Evolutionary conservation across 2,329 filamentous ascomycete species (phyloP), one percentile per base, ranked within the genome.

Genomic region (Knufia petricola): DNA sequence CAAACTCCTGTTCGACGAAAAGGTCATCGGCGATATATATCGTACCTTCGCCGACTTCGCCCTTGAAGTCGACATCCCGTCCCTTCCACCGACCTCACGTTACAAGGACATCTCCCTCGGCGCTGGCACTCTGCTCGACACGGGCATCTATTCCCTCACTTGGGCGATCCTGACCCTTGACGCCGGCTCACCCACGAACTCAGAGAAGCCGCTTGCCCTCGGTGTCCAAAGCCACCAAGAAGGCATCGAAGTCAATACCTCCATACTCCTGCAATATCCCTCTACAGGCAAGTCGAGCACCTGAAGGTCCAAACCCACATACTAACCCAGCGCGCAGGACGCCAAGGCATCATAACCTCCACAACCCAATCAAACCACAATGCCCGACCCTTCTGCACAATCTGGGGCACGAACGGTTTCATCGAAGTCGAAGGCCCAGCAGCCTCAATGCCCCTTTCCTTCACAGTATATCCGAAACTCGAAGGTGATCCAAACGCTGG

Each of bases 151-250:
- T 70, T 79, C 85, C 36, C 69, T 95, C 53, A 94, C 87, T 24
- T 95, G 87, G 88, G 77, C 92, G 43, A 94, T 94, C 75, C 87
- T 94, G 68, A 84, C 82, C 21, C 76, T 94, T 24, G 94, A 94
- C 68, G 84, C 51, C 32, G 47, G 89, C 60, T 75, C 81, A 2
- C 74, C 64, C 19, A 64, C 69, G 4, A 64, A 77, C 48, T 85
- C 87, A 56, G 77, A 86, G 64, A 63, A 75, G 1, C 88, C 88
- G 3, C 74, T 71, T 34, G 80, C 90, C 3, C 69, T 79, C 6
- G 76, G 81, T 1, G 78, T 84, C 45, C 54, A 61, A 58, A 56
- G 39, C 15, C 58, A 58, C 30, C 40, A 52, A 12, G 46, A 60
- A 21, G 60, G 57, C 1, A 56, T 65, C 28, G 63, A 65, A 43